phyloP scores from a whole-genome alignment of 257 asterid genomes.

The Catharanthus roseus region DNA sequence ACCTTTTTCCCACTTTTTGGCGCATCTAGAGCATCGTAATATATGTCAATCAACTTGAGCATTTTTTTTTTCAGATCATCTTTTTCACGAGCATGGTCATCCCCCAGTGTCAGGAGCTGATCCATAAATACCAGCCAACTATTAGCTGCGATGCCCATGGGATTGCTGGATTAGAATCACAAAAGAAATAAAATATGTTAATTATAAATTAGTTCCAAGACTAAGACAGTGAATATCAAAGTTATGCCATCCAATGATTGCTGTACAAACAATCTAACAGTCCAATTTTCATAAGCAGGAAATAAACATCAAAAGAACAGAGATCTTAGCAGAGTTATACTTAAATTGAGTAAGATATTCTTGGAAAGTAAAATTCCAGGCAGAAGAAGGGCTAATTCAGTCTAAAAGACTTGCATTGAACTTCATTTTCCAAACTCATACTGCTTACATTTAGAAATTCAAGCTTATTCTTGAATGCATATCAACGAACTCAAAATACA shows the following conservation, averaged over 20 bases:
- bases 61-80: conserved; percentile 31
- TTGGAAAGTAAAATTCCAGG: not conserved
- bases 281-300: not conserved
- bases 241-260: not conserved
- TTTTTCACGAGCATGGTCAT: conserved; percentile 36
- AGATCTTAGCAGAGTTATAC: not conserved
- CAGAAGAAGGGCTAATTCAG: not conserved
- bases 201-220: not conserved
- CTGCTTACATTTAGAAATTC: not conserved
- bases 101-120: conserved; percentile 49
- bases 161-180: conserved; percentile 33
- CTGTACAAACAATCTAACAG: not conserved
- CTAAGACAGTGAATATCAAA: not conserved
- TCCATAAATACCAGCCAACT: conserved; percentile 78
- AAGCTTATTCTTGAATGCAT: not conserved
- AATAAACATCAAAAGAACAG: not conserved
- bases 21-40: conserved; percentile 87
- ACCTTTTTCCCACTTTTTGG: conserved; percentile 89
- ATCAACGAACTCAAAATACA: not conserved
- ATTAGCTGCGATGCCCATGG: conserved; percentile 55
- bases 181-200: not conserved
- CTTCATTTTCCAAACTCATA: too few species aligned
- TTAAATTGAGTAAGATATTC: not conserved
- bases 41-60: conserved; percentile 48
- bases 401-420: not conserved